Percentiles rank a stretch among this genome's conserved stretches.
Evolutionary conservation across 2,329 filamentous ascomycete species (phyloP).

Genomic region (Fusarium piperis): DNA sequence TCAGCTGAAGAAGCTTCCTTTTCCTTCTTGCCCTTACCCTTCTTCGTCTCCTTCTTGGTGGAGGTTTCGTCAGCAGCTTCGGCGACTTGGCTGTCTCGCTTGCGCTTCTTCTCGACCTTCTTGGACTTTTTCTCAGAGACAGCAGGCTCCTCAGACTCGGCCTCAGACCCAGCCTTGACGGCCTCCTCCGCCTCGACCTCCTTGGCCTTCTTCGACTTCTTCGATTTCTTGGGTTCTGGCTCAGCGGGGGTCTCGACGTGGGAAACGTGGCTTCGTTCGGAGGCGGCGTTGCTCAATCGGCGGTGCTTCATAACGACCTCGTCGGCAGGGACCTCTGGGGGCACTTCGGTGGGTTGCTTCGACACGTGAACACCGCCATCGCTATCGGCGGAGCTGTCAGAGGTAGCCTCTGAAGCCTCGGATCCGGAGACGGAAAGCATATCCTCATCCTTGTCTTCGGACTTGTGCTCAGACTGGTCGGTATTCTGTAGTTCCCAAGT

Average conservation of each 20-base stretch:
- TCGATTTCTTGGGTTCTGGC: slow-evolving; percentile 38
- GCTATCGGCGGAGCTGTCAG: slow-evolving; percentile 32
- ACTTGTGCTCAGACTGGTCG: slow-evolving; percentile 15
- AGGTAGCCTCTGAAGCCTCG: slow-evolving; percentile 29
- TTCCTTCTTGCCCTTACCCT: slow-evolving; percentile 33
- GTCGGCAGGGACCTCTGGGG: slow-evolving; percentile 39
- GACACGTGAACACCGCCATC: slow-evolving; percentile 37
- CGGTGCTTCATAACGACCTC: slow-evolving; percentile 47
- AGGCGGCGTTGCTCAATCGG: slow-evolving; percentile 44
- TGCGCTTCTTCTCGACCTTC: slow-evolving; percentile 50
- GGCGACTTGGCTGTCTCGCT: slow-evolving; percentile 42
- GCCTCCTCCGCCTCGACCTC: slow-evolving; percentile 22
- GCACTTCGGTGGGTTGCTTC: slow-evolving; percentile 34
- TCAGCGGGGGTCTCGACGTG: slow-evolving; percentile 21
- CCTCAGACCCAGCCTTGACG: slow-evolving; percentile 1
- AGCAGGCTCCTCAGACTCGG: slow-evolving; percentile 21
- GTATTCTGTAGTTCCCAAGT: slow-evolving; percentile 14
- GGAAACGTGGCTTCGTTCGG: slow-evolving; percentile 36
- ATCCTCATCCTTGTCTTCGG: slow-evolving; percentile 30
- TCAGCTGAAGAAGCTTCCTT: slow-evolving; percentile 20
- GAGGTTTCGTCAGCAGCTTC: slow-evolving; percentile 31
- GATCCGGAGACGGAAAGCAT: slow-evolving; percentile 31
- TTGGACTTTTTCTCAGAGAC: slow-evolving; percentile 45
- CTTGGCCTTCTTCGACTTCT: slow-evolving; percentile 27
- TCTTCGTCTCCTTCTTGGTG: slow-evolving; percentile 42